Percentiles rank a stretch among this genome's conserved stretches.
phyloP scores from a whole-genome alignment of 2,329 filamentous ascomycete species.

The Pseudodiploospora longispora region DNA sequence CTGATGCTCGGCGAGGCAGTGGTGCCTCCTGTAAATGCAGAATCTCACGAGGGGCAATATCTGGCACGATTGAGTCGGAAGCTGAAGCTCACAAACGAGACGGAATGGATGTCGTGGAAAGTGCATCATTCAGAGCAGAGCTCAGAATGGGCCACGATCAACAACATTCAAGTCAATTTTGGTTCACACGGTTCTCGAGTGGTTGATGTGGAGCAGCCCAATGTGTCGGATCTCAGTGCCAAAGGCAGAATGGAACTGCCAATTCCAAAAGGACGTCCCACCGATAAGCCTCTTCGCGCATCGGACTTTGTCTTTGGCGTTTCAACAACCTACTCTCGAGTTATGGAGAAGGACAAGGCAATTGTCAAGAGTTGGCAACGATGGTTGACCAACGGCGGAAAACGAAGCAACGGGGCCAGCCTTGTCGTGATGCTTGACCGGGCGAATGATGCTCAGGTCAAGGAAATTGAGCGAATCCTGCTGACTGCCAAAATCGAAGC shows the following conservation, averaged over 20 bases:
- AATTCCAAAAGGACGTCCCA: slow-evolving; percentile 20
- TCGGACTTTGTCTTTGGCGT: slow-evolving; percentile 35
- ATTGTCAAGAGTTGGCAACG: slow-evolving; percentile 35
- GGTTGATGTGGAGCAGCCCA: slow-evolving; percentile 19
- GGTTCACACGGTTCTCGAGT: slow-evolving; percentile 19
- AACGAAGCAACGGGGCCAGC: slow-evolving; percentile 34
- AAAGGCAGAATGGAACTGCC: slow-evolving; percentile 25
- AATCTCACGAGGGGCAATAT: slow-evolving; percentile 24
- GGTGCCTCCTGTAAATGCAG: no score
- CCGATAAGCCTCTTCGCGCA: slow-evolving; percentile 18
- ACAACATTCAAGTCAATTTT: slow-evolving; percentile 23
- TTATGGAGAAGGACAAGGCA: slow-evolving; percentile 29
- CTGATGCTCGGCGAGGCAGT: no score
- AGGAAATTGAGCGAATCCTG: slow-evolving; percentile 23
- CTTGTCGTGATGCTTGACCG: slow-evolving; percentile 34
- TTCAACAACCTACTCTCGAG: slow-evolving; percentile 33
- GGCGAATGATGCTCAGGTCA: slow-evolving; percentile 24
- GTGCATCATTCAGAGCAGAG: slow-evolving; percentile 21
- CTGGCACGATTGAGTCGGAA: slow-evolving; percentile 19
- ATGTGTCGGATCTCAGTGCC: slow-evolving; percentile 18
- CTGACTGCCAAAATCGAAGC: slow-evolving; percentile 31
- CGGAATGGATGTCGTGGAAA: slow-evolving; percentile 27
- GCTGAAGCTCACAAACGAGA: slow-evolving; percentile 22
- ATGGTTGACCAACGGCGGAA: slow-evolving; percentile 36
- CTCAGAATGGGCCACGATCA: slow-evolving; percentile 19